A percentile compares a stretch with the other conserved stretches of the same genome.
phyloP scores from a whole-genome alignment of 129 eudicot genomes.

The Gnaphalium uliginosum region DNA sequence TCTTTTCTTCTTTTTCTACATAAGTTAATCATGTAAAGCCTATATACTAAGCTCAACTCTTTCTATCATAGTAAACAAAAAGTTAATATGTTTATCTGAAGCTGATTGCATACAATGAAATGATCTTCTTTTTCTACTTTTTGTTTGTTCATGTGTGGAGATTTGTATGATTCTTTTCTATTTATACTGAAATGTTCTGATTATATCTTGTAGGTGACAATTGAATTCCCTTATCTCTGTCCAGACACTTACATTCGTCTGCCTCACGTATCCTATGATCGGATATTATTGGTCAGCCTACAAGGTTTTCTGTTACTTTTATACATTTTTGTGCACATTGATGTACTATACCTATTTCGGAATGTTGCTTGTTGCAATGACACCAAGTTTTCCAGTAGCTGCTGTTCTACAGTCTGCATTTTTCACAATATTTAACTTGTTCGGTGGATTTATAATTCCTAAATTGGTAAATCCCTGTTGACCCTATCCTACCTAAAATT shows the following conservation, averaged over 20 bases:
- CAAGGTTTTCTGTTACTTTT: too few relatives aligned
- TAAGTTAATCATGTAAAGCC: neutral
- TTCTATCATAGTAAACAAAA: too few relatives aligned
- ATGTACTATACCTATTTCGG: conserved; percentile 32
- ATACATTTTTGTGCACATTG: conserved; percentile 21
- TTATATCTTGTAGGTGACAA: conserved; percentile 27
- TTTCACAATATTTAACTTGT: conserved; percentile 45
- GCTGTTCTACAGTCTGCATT: conserved; percentile 41
- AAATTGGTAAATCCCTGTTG: conserved; percentile 33
- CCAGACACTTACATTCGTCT: neutral
- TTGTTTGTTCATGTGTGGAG: neutral
- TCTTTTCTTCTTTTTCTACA: too few relatives aligned
- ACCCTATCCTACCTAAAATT: neutral
- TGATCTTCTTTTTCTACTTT: neutral
- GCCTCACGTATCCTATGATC: too few relatives aligned
- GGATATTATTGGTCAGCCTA: too few relatives aligned
- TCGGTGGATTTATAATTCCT: conserved; percentile 54
- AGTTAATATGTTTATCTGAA: too few relatives aligned
- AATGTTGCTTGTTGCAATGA: conserved; percentile 30
- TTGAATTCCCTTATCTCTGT: conserved; percentile 30
- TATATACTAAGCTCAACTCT: too few relatives aligned
- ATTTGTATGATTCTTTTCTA: neutral
- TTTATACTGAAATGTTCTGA: neutral
- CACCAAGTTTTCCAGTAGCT: conserved; percentile 55
- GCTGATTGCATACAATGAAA: too few relatives aligned